Base-by-base conservation (phyloP, 805 yeast species). In the Candida oleophila region DNA sequence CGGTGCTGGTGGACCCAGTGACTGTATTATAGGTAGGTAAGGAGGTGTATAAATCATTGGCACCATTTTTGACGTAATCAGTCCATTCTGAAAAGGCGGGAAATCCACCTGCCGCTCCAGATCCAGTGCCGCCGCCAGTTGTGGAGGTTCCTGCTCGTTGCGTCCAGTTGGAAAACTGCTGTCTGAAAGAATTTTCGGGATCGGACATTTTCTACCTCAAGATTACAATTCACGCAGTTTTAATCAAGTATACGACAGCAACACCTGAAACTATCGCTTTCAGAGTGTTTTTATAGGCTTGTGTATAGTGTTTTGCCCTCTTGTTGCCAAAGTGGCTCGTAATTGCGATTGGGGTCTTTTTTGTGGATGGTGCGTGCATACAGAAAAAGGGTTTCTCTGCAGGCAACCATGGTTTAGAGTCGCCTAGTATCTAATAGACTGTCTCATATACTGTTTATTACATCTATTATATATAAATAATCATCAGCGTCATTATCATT, bases 21-120 rank as follows among this genome's bases (percentile, higher is more conserved):
- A 20, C 39, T 19, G 19, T 12, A 52, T 78, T 80, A 35, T 82
- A 76, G 19, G 83, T 60, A 0, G 96, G 96, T 28, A 88, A 66
- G 41, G 84, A 71, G 38, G 76, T 74, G 60, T 87, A 87, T 8
- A 86, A 75, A 49, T 80, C 80, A 50, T 79, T 82, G 33, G 77
- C 77, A 11, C 73, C 65, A 20, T 62, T 49, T 38, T 65, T 68
- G 43, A 73, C 62, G 47, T 72, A 73, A 51, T 73, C 77, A 1
- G 71, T 57, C 77, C 77, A 72, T 39, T 70, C 74, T 18, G 71
- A 55, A 21, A 71, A 57, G 2, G 61, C 61, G 1, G 75, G 72
- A 4, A 63, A 37, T 20, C 53, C 42, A 14, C 50, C 22, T 1
- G 44, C 42, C 4, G 38, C 41, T 7, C 12, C 37, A 11, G 56